These are phyloP conservation scores for Ormosia emarginata DNA, from an alignment of 306 rosid genomes.

Conservation along the genomic window DNA sequence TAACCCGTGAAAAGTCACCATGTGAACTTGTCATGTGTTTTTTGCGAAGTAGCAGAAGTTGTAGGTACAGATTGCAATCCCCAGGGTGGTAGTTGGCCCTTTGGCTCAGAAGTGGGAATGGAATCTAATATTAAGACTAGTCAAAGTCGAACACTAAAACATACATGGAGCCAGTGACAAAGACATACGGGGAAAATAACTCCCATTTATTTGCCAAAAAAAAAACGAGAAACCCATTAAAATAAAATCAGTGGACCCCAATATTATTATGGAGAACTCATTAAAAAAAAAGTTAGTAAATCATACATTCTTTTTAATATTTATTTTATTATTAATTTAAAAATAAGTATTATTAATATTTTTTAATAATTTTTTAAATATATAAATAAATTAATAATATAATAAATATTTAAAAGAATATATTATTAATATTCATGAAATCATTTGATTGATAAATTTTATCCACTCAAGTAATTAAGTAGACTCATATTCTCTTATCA, in stretches of 20 bases:
- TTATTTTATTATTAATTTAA: too few relatives aligned
- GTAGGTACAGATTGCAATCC: neutral
- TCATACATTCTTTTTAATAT: too few relatives aligned
- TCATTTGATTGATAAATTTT: neutral
- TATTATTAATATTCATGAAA: too few relatives aligned
- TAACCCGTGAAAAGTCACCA: neutral
- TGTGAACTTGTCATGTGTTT: neutral
- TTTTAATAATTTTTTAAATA: too few relatives aligned
- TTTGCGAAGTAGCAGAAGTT: neutral
- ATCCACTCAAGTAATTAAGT: too few relatives aligned
- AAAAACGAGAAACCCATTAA: neutral
- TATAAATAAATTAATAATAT: too few relatives aligned
- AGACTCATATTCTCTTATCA: too few relatives aligned
- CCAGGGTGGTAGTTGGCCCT: neutral
- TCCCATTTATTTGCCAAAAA: neutral
- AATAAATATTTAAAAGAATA: too few relatives aligned
- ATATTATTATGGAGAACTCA: too few relatives aligned
- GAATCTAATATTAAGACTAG: neutral
- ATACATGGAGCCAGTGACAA: neutral
- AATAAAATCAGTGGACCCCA: neutral
- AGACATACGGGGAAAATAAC: neutral
- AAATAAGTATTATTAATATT: too few relatives aligned
- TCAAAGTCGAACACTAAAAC: neutral
- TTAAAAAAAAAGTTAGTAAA: too few relatives aligned
- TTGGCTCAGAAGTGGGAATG: neutral